These are phyloP conservation scores for Anethum foeniculum DNA, from an alignment of 140 eudicot species.

Conservation along the genomic window DNA sequence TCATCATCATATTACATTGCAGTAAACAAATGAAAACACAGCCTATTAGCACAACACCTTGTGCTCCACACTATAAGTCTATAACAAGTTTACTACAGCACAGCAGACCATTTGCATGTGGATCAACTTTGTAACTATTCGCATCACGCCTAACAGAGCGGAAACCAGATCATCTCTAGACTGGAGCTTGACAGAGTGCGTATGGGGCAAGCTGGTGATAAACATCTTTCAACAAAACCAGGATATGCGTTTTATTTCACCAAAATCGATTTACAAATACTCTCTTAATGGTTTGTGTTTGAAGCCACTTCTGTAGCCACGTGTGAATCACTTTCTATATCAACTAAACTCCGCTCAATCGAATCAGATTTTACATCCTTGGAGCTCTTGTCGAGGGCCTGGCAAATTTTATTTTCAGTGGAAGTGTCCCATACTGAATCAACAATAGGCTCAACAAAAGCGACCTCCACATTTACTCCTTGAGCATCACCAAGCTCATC, in stretches of 20 bases:
- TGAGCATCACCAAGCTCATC: not conserved
- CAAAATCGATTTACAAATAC: not conserved
- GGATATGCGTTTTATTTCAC: not conserved
- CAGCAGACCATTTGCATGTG: not conserved
- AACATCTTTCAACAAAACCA: not conserved
- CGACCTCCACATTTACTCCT: conserved; percentile 8
- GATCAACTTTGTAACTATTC: not conserved
- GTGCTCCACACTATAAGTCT: not conserved
- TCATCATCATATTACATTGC: not conserved
- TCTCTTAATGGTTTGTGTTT: not conserved
- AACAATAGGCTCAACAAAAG: conserved; percentile 10
- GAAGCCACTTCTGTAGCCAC: not conserved
- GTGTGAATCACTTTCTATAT: conserved; percentile 4
- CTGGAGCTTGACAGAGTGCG: not conserved
- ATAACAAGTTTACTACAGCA: not conserved
- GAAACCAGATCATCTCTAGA: not conserved
- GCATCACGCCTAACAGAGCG: not conserved
- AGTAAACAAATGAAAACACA: not conserved
- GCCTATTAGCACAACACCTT: not conserved
- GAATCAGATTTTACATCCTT: not conserved
- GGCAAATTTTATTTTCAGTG: not conserved
- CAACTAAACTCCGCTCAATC: not conserved
- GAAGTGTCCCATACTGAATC: conserved; percentile 13
- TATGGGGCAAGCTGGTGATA: not conserved
- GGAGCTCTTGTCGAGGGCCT: not conserved